A percentile compares a stretch with the other conserved stretches of the same genome.
Evolutionary conservation across 345 rosid genomes (phyloP).

Genomic region (Eucalyptus cloeziana): DNA sequence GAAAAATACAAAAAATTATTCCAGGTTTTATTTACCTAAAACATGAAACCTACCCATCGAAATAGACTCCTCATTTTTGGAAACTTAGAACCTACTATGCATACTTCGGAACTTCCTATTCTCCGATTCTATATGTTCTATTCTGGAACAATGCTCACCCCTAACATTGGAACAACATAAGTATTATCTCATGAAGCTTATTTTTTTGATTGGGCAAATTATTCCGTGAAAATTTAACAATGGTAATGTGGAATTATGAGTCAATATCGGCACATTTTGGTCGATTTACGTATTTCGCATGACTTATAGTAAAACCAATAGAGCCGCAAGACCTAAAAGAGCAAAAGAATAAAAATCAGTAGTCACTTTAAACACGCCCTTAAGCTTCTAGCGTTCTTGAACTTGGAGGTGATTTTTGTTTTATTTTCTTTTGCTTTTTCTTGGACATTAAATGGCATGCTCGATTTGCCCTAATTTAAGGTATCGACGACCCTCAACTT

Average conservation of each 20-base stretch:
- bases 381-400: background rate
- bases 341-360: background rate
- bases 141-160: no score
- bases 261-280: background rate
- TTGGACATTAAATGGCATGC: background rate
- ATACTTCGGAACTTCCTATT: no score
- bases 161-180: no score
- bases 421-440: background rate
- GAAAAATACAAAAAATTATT: no score
- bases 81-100: no score
- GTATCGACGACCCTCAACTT: background rate
- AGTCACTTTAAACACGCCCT: background rate
- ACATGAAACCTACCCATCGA: no score
- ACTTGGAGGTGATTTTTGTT: background rate
- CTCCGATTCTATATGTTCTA: no score
- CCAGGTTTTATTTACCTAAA: no score
- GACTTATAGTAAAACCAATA: background rate
- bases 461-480: background rate
- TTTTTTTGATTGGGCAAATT: background rate
- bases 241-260: background rate
- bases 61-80: no score
- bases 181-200: background rate
- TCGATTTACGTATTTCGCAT: background rate
- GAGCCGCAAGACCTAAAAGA: background rate
- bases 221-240: background rate